These are phyloP conservation scores for Dactylonectria macrodidyma DNA, from an alignment of 2,329 filamentous ascomycete genomes.

Conservation along the genomic window DNA sequence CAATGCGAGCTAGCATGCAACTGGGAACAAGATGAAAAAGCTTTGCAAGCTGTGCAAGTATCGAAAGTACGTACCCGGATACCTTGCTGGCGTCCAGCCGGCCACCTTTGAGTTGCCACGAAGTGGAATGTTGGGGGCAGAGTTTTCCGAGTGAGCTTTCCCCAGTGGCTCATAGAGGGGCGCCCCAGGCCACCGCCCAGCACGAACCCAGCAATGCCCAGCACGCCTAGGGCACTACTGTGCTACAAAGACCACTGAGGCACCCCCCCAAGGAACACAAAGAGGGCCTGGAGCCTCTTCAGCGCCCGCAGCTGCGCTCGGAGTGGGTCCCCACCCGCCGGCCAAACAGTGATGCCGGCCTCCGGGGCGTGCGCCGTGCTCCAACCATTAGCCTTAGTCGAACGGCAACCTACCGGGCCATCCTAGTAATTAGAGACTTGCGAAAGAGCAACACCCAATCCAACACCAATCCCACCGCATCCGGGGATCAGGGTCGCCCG, in stretches of 20 bases:
- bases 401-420: neutral
- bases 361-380: slow-evolving; percentile 27
- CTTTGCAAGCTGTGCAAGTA: slow-evolving; percentile 1
- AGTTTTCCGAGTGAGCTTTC: slow-evolving; percentile 45
- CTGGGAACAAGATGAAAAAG: slow-evolving; percentile 14
- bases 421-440: slow-evolving; percentile 24
- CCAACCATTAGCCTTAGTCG: slow-evolving; percentile 8
- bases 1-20: slow-evolving; percentile 14
- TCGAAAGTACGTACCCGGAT: slow-evolving; percentile 14
- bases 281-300: slow-evolving; percentile 5
- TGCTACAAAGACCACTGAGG: slow-evolving; percentile 18
- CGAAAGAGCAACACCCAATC: slow-evolving; percentile 30
- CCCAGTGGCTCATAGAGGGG: slow-evolving; percentile 47
- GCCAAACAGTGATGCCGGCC: slow-evolving; percentile 40
- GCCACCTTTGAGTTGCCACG: slow-evolving; percentile 44
- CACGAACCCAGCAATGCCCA: slow-evolving; percentile 31
- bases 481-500: slow-evolving; percentile 43
- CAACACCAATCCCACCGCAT: slow-evolving; percentile 26
- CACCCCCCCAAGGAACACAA: neutral
- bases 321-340: slow-evolving; percentile 34
- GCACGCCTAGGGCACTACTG: slow-evolving; percentile 25
- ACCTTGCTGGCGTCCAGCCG: slow-evolving; percentile 46
- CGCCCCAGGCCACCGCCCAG: slow-evolving; percentile 30
- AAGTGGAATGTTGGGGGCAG: slow-evolving; percentile 52
- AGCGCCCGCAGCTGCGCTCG: slow-evolving; percentile 28